Evolutionary conservation across 495 filamentous ascomycete genomes (phyloP).

Genomic region (Neurospora intermedia): DNA sequence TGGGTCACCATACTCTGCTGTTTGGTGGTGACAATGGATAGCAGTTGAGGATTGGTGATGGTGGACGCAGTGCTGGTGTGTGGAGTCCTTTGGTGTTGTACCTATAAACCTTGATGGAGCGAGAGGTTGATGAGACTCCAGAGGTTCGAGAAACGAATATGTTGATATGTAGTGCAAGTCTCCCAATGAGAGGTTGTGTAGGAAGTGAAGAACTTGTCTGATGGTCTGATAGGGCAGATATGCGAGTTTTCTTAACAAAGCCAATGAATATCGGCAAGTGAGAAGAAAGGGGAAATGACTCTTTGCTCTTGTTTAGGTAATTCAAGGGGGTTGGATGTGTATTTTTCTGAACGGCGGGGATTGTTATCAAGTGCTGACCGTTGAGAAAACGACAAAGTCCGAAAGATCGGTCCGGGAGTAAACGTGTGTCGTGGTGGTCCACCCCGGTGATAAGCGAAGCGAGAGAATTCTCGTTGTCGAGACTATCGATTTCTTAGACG

Average conservation of each 20-base stretch:
- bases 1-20: neutral
- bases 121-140: neutral
- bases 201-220: neutral
- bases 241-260: neutral
- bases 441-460: neutral
- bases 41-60: neutral
- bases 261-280: neutral
- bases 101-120: neutral
- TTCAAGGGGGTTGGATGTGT: neutral
- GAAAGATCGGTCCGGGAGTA: neutral
- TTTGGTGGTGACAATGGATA: neutral
- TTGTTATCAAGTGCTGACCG: neutral
- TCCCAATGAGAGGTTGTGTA: neutral
- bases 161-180: neutral
- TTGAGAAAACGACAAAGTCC: neutral
- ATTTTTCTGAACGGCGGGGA: neutral
- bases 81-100: neutral
- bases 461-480: neutral
- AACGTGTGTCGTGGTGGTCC: neutral
- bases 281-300: neutral
- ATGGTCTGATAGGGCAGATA: neutral
- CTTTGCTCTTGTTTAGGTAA: neutral
- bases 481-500: neutral
- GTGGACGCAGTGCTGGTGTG: neutral
- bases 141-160: neutral